phyloP scores from a whole-genome alignment of 495 filamentous ascomycete species.

The Penicillium silybi region DNA sequence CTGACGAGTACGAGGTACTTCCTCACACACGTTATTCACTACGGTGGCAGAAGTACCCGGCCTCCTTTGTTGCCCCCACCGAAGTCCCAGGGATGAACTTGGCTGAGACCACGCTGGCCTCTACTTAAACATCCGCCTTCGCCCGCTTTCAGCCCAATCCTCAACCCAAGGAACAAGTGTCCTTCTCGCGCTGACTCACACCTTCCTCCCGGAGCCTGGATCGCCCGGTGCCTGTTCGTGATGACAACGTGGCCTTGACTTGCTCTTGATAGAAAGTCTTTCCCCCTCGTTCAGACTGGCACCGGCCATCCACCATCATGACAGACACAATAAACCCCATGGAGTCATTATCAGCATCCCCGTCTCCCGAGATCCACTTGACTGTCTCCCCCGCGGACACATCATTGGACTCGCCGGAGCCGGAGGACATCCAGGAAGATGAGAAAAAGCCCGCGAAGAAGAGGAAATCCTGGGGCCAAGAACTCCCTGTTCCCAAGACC shows the following conservation, averaged over 20 bases:
- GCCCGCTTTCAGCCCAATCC: constrained; percentile 6
- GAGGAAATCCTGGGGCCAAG: constrained; percentile 98
- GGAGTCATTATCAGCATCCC: constrained; percentile 31
- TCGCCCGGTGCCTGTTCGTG: constrained; percentile 26
- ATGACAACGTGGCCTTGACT: constrained; percentile 40
- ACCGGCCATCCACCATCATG: constrained; percentile 36
- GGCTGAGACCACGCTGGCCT: constrained; percentile 44
- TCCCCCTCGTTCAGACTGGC: constrained; percentile 17
- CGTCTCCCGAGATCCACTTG: constrained; percentile 36
- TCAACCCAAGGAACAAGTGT: constrained; percentile 28
- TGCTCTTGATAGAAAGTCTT: not conserved
- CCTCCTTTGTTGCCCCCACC: constrained; percentile 1
- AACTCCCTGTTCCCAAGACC: constrained; percentile 93
- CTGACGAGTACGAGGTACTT: constrained; percentile 7
- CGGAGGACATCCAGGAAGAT: constrained; percentile 26
- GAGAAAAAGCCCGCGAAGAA: constrained; percentile 89
- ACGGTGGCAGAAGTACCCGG: not conserved
- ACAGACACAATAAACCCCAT: constrained; percentile 33
- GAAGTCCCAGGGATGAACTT: not conserved
- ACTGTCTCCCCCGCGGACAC: constrained; percentile 52
- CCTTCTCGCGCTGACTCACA: constrained; percentile 30
- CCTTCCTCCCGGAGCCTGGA: constrained; percentile 14
- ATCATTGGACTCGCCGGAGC: constrained; percentile 30
- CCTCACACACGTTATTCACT: not conserved
- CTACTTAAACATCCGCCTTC: constrained; percentile 33